Conservation (phyloP, 441 rosid species). For the Eutrema salsugineum region DNA sequence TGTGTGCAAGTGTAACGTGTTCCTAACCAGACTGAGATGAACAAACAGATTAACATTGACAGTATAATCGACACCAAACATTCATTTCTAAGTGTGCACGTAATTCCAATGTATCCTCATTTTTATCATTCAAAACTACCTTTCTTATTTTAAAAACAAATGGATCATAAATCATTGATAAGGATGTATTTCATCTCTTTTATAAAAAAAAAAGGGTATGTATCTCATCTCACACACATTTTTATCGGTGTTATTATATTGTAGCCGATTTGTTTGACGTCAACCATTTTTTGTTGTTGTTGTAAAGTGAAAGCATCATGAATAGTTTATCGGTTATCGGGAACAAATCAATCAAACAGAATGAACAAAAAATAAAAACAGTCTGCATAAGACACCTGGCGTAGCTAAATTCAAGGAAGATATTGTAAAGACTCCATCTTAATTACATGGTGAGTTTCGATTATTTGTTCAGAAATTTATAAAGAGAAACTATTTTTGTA, state of each 20-base stretch:
- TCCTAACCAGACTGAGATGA: conserved; percentile 16
- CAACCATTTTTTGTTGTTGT: neutral
- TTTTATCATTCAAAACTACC: neutral
- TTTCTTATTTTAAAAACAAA: neutral
- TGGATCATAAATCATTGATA: no score
- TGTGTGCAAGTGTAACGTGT: conserved; percentile 15
- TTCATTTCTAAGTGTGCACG: conserved; percentile 26
- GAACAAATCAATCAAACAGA: neutral
- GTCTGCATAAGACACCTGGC: neutral
- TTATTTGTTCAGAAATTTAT: neutral
- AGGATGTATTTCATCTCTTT: no score
- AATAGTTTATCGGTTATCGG: neutral
- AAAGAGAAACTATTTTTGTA: neutral
- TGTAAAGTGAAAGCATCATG: neutral
- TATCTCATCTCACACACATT: neutral
- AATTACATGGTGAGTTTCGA: neutral
- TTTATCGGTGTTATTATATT: neutral
- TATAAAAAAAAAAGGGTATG: no score
- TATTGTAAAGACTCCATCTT: neutral
- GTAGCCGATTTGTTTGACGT: conserved; percentile 24
- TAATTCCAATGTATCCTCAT: conserved; percentile 3
- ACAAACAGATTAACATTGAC: neutral
- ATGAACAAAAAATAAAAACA: neutral
- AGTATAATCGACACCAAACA: conserved; percentile 12
- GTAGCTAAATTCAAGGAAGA: neutral